Conservation (phyloP, 768 basidiomycete species). For the Trametes elegans region DNA sequence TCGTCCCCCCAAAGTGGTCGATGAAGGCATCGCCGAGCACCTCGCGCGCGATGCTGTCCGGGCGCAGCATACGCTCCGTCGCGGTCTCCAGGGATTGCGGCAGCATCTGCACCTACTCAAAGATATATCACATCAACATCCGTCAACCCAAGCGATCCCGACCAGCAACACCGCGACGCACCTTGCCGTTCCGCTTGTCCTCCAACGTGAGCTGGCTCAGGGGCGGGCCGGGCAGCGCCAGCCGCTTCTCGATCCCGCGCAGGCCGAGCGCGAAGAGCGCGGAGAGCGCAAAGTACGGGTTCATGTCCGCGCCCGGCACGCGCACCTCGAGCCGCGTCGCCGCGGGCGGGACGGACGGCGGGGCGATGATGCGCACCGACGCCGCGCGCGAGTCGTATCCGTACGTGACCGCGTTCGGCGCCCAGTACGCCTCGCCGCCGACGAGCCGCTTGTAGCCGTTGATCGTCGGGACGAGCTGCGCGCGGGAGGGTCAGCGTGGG, state of each 20-base stretch:
- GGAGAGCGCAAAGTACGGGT: slow-evolving; percentile 85
- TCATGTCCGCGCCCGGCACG: slow-evolving; percentile 96
- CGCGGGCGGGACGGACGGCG: slow-evolving; percentile 76
- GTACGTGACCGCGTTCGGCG: slow-evolving; percentile 89
- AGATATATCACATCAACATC: slow-evolving; percentile 19
- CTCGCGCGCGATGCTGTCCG: slow-evolving; percentile 80
- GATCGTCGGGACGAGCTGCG: slow-evolving; percentile 81
- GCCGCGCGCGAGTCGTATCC: slow-evolving; percentile 95
- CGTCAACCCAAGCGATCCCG: background rate
- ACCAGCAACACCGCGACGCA: slow-evolving; percentile 16
- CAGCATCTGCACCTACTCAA: slow-evolving; percentile 61
- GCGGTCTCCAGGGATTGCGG: slow-evolving; percentile 80
- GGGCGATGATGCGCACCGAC: slow-evolving; percentile 88
- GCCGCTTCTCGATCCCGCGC: slow-evolving; percentile 80
- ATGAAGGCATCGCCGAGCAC: slow-evolving; percentile 89
- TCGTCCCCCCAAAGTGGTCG: slow-evolving; percentile 94
- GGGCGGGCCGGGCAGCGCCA: slow-evolving; percentile 67
- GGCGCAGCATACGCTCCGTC: slow-evolving; percentile 74
- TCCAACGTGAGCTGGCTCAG: slow-evolving; percentile 56
- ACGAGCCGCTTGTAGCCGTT: slow-evolving; percentile 97
- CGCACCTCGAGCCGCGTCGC: slow-evolving; percentile 93
- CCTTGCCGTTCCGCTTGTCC: slow-evolving; percentile 58
- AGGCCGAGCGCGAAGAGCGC: slow-evolving; percentile 87
- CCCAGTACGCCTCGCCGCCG: slow-evolving; percentile 93
- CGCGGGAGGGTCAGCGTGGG: background rate